These are phyloP conservation scores for Taxawa tesnikishii DNA, from an alignment of 2,329 filamentous ascomycete genomes.

Conservation along the genomic window DNA sequence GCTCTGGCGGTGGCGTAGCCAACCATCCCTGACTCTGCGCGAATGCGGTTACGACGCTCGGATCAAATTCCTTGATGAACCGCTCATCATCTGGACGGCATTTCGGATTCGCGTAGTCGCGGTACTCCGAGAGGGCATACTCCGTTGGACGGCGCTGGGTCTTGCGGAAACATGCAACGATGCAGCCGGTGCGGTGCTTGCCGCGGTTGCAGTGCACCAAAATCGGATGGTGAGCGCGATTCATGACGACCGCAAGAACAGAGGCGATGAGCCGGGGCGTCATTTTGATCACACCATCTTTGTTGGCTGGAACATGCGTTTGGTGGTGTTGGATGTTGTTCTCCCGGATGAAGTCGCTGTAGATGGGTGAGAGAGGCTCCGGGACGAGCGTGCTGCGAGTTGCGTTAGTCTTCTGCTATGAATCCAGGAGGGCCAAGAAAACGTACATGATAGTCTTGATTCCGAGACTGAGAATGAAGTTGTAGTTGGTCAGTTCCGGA, in stretches of 20 bases:
- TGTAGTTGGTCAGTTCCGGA: slow-evolving; percentile 57
- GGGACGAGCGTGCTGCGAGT: slow-evolving; percentile 36
- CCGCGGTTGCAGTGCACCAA: slow-evolving; percentile 91
- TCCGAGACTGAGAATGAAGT: slow-evolving; percentile 53
- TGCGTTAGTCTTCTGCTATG: neutral
- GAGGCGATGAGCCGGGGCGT: slow-evolving; percentile 54
- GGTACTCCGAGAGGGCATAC: slow-evolving; percentile 61
- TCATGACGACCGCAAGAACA: slow-evolving; percentile 59
- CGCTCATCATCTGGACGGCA: slow-evolving; percentile 33
- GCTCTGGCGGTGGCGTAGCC: slow-evolving; percentile 7
- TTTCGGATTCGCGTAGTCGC: slow-evolving; percentile 43
- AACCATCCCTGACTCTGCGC: slow-evolving; percentile 6
- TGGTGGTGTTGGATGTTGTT: slow-evolving; percentile 61
- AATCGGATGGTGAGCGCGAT: slow-evolving; percentile 64
- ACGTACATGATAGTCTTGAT: slow-evolving; percentile 71
- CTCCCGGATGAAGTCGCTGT: slow-evolving; percentile 47
- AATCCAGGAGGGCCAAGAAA: neutral
- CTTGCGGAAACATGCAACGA: slow-evolving; percentile 69
- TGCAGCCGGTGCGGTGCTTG: slow-evolving; percentile 84
- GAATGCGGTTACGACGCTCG: slow-evolving; percentile 2
- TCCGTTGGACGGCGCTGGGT: slow-evolving; percentile 54
- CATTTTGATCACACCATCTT: slow-evolving; percentile 54
- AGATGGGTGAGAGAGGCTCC: slow-evolving; percentile 33
- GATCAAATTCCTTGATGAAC: slow-evolving; percentile 22
- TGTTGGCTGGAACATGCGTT: slow-evolving; percentile 77